Conservation (phyloP, 2,329 filamentous ascomycete genomes). For the Penicillium sp. region DNA sequence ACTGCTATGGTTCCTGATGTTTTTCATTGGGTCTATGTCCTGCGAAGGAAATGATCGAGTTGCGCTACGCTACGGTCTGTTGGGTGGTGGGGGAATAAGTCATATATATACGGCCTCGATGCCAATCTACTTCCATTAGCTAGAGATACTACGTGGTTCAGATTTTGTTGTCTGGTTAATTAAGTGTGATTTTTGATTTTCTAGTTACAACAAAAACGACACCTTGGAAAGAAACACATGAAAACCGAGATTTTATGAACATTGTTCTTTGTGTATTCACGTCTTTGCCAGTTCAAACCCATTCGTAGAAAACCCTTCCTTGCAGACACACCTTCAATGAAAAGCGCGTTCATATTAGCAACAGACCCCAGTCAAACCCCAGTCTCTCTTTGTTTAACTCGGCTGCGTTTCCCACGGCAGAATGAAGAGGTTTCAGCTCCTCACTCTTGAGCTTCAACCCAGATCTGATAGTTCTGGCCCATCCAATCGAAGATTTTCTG, state of each 20-base stretch:
- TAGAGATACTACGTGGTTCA: not conserved
- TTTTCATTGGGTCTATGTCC: conserved; percentile 34
- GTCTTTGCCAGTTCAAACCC: too few relatives aligned
- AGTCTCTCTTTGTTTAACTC: too few relatives aligned
- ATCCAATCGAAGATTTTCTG: not conserved
- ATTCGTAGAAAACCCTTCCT: not conserved
- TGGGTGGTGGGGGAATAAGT: not conserved
- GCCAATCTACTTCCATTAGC: too few relatives aligned
- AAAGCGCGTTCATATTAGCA: too few relatives aligned
- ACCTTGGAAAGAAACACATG: not conserved
- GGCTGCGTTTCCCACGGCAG: too few relatives aligned
- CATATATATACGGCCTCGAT: not conserved
- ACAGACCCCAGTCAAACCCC: too few relatives aligned
- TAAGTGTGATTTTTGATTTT: not conserved
- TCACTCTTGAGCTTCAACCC: not conserved
- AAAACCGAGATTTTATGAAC: not conserved
- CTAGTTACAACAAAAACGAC: not conserved
- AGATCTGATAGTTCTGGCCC: not conserved
- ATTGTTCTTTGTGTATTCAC: not conserved
- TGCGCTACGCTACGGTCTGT: not conserved
- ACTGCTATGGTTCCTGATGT: conserved; percentile 28
- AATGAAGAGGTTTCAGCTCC: not conserved
- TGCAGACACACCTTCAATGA: too few relatives aligned
- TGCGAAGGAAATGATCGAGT: conserved; percentile 16
- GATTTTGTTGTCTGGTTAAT: not conserved